Conservation (phyloP, 768 basidiomycete species). For the Tylopilus subfusipes region DNA sequence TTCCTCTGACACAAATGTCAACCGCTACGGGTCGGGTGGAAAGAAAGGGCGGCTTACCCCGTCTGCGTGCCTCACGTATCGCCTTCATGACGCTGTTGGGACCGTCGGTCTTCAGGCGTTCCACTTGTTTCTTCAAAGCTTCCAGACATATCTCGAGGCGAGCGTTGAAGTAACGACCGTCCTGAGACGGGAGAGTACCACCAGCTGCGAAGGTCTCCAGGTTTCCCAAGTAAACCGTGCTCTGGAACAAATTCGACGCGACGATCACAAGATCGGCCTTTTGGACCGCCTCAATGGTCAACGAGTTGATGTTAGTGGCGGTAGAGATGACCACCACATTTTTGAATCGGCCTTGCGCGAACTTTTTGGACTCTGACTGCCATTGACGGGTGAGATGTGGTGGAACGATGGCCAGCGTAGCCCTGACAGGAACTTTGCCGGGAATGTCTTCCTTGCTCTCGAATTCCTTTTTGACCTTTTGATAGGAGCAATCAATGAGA, state of each 20-base stretch:
- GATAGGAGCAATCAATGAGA: slow-evolving; percentile 70
- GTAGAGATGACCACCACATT: slow-evolving; percentile 64
- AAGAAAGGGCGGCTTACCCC: slow-evolving; percentile 41
- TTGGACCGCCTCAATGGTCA: slow-evolving; percentile 69
- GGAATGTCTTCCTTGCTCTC: slow-evolving; percentile 40
- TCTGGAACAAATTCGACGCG: slow-evolving; percentile 83
- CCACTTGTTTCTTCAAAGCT: slow-evolving; percentile 61
- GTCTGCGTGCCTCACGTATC: slow-evolving; percentile 61
- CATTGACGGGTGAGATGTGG: slow-evolving; percentile 89
- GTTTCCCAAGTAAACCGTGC: slow-evolving; percentile 70
- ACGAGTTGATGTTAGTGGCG: slow-evolving; percentile 64
- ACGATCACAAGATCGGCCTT: slow-evolving; percentile 85
- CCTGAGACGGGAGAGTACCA: slow-evolving; percentile 66
- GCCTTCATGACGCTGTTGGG: slow-evolving; percentile 55
- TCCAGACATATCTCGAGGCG: slow-evolving; percentile 62
- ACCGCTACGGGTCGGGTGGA: neutral
- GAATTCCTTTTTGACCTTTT: slow-evolving; percentile 57
- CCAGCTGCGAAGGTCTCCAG: slow-evolving; percentile 67
- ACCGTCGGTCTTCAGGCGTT: slow-evolving; percentile 63
- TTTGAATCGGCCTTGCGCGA: slow-evolving; percentile 46
- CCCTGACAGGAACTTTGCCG: slow-evolving; percentile 76
- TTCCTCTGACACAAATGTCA: slow-evolving; percentile 38
- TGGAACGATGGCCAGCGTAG: slow-evolving; percentile 81
- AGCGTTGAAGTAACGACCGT: slow-evolving; percentile 89
- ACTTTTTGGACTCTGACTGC: slow-evolving; percentile 83